Evolutionary conservation across 1,284 basidiomycete species (phyloP), one percentile per base, ranked within the genome.

Genomic region (Moniliophthora roreri): DNA sequence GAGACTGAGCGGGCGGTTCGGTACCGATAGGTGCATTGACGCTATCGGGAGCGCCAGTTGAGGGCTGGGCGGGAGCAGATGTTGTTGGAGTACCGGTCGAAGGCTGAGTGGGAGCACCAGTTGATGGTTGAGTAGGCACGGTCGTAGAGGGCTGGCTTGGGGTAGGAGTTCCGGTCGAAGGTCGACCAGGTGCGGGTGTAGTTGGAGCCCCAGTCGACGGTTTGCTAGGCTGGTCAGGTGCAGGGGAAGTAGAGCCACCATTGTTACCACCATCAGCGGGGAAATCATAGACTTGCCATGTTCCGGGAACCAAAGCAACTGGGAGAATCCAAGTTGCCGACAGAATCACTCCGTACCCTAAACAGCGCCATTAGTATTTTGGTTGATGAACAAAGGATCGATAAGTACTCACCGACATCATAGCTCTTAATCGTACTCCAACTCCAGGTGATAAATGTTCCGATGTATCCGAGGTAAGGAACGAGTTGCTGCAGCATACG

Each of bases 371-470:
- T 35, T 50, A 21, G 21, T 11, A 4, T 45, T 44, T 15, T 45
- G 28, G 7, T 35, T 15, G 39, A 18, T 16, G 5, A 40, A 18
- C 45, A 21, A 7, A 51, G 50, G 11, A 3, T 39, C 26, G 20
- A 3, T 26, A 59, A 18, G 28, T 15, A 57, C 68, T 11, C 51
- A 76, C 81, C 81, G 65, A 81, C 77, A 69, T 93, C 89, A 62
- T 89, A 91, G 18, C 78, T 73, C 63, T 83, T 84, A 56, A 93
- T 80, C 4, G 78, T 77, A 37, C 77, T 72, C 91, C 91, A 93
- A 60, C 81, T 84, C 89, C 90, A 93, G 0, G 86, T 82, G 15
- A 93, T 81, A 62, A 91, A 89, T 0, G 79, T 82, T 5, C 87
- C 85, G 50, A 93, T 79, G 62, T 91, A 91, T 3, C 86, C 85